phyloP scores from a whole-genome alignment of 805 yeast species.

The Candida berthetii region DNA sequence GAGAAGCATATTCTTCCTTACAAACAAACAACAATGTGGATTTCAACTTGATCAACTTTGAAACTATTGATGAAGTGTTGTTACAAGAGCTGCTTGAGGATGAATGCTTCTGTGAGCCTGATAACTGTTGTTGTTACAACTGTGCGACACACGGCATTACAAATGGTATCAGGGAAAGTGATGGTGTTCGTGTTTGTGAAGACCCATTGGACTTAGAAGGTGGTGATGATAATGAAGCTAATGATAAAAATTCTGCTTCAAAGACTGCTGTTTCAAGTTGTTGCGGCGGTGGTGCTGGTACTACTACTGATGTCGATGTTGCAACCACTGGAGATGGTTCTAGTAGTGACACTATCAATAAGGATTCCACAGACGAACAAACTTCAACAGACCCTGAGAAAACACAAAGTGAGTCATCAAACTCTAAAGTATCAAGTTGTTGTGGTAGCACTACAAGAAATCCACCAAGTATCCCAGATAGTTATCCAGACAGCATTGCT shows the following conservation, averaged over 20 bases:
- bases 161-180: constrained; percentile 14
- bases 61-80: constrained; percentile 14
- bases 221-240: neutral
- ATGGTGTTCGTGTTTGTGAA: constrained; percentile 8
- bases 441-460: neutral
- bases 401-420: neutral
- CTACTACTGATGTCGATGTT: no score
- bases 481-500: neutral
- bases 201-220: neutral
- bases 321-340: no score
- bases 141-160: constrained; percentile 18
- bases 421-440: neutral
- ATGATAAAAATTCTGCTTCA: neutral
- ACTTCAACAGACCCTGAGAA: neutral
- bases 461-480: neutral
- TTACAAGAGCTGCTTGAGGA: constrained; percentile 10
- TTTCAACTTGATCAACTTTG: constrained; percentile 7
- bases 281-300: no score
- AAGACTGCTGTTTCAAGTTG: neutral
- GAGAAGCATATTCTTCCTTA: neutral
- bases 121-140: constrained; percentile 12
- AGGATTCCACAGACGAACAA: neutral
- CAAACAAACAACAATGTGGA: neutral
- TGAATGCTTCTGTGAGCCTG: constrained; percentile 11
- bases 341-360: neutral